Percentiles rank a stretch among this genome's conserved stretches.
Conservation (phyloP, 2,329 filamentous ascomycete species). For the Pseudogymnoascus sp. region DNA sequence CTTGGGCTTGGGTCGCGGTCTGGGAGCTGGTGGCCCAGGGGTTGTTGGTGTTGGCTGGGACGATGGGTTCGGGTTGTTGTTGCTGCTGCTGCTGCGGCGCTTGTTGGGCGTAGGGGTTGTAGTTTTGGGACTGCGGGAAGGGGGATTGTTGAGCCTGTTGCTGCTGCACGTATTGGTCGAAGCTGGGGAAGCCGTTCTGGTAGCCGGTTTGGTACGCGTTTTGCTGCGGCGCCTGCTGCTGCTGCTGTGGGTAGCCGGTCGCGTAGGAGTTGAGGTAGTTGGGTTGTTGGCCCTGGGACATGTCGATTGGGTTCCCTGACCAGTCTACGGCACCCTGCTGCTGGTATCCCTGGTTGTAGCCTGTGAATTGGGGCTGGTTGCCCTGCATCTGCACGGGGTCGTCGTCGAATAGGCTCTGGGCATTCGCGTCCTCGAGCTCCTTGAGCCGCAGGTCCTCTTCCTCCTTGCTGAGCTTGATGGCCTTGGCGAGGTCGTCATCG, state of each 20-base stretch:
- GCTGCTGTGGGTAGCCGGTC: conserved; percentile 37
- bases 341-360: conserved; percentile 94
- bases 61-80: conserved; percentile 50
- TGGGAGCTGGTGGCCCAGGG: conserved; percentile 69
- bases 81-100: conserved; percentile 40
- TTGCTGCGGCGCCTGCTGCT: conserved; percentile 23
- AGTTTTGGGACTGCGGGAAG: conserved; percentile 24
- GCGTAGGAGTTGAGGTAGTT: conserved; percentile 57
- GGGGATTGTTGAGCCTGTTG: conserved; percentile 35
- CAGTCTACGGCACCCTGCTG: conserved; percentile 95
- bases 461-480: conserved; percentile 87
- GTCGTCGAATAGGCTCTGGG: conserved; percentile 83
- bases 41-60: conserved; percentile 82
- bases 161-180: conserved; percentile 54
- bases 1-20: conserved; percentile 55
- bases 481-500: conserved; percentile 88
- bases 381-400: conserved; percentile 46
- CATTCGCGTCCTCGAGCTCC: conserved; percentile 81
- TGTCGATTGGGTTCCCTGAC: conserved; percentile 89
- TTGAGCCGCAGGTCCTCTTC: conserved; percentile 85
- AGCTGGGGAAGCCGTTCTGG: conserved; percentile 60
- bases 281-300: conserved; percentile 59
- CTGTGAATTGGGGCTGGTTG: conserved; percentile 68
- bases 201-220: conserved; percentile 63
- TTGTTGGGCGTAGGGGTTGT: conserved; percentile 56